Evolutionary conservation across 345 rosid species (phyloP).

Genomic region (Populus nigra): DNA sequence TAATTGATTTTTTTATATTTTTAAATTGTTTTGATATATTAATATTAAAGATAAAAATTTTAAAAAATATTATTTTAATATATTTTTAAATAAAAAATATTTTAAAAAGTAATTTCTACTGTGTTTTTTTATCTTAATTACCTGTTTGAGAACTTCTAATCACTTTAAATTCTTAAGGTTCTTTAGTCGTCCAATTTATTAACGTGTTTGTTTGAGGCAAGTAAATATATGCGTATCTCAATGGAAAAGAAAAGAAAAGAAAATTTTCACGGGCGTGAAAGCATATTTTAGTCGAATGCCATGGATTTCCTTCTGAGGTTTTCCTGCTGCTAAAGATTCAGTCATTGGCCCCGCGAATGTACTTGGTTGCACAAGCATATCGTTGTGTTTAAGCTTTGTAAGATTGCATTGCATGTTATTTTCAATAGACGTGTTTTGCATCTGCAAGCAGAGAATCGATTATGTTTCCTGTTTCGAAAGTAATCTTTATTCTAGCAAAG

Average conservation of each 20-base stretch:
- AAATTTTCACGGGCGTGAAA: background rate
- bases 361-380: background rate
- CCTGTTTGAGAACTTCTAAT: too few relatives aligned
- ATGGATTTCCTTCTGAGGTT: background rate
- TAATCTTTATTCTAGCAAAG: conserved; percentile 15
- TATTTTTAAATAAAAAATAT: too few relatives aligned
- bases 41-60: too few relatives aligned
- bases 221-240: background rate
- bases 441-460: conserved; percentile 23
- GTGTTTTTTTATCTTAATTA: too few relatives aligned
- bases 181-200: background rate
- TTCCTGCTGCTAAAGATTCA: background rate
- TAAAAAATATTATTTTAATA: too few relatives aligned
- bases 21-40: too few relatives aligned
- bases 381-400: background rate
- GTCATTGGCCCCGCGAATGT: background rate
- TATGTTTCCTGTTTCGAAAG: conserved; percentile 2
- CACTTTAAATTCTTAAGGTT: too few relatives aligned
- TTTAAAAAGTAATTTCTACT: too few relatives aligned
- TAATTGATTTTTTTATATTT: too few relatives aligned
- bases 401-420: background rate
- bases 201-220: background rate
- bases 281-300: background rate
- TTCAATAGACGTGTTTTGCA: background rate
- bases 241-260: background rate